Evolutionary conservation across 257 asterid genomes (phyloP).

Genomic region (Fraxinus cuspidata): DNA sequence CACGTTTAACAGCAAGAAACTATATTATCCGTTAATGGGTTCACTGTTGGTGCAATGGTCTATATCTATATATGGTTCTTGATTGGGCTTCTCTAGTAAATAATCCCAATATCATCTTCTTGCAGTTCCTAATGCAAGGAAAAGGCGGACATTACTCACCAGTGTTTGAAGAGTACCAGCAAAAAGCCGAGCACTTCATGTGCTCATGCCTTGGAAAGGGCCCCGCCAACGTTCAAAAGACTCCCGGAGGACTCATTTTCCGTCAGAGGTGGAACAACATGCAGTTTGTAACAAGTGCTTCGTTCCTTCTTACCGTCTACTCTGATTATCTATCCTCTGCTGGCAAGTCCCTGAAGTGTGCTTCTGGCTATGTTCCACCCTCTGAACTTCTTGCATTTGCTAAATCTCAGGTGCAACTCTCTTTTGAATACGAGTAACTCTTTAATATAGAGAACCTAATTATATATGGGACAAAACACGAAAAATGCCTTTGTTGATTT

Average conservation of each 20-base stretch:
- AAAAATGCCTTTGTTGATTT: too few species aligned
- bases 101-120: not conserved
- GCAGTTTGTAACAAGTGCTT: constrained; percentile 95
- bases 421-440: not conserved
- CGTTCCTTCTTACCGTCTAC: constrained; percentile 82
- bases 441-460: not conserved
- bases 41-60: not conserved
- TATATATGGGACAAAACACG: too few species aligned
- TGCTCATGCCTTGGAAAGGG: constrained; percentile 92
- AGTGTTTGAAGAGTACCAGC: constrained; percentile 61
- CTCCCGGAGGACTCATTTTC: constrained; percentile 92
- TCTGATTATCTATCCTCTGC: constrained; percentile 87
- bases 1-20: too few species aligned
- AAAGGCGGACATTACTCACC: constrained; percentile 56
- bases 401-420: constrained; percentile 68
- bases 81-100: too few species aligned
- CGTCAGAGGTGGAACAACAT: constrained; percentile 94
- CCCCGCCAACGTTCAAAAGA: constrained; percentile 69
- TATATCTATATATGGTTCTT: too few species aligned
- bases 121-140: constrained; percentile 87
- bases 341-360: constrained; percentile 65
- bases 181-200: constrained; percentile 90
- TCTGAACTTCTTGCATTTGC: constrained; percentile 79
- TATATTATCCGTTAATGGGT: too few species aligned
- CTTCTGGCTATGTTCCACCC: constrained; percentile 60